Percentiles rank a stretch among this genome's conserved stretches.
Conservation (phyloP, 305 asterid genomes). For the Fraxinus dipetala region DNA sequence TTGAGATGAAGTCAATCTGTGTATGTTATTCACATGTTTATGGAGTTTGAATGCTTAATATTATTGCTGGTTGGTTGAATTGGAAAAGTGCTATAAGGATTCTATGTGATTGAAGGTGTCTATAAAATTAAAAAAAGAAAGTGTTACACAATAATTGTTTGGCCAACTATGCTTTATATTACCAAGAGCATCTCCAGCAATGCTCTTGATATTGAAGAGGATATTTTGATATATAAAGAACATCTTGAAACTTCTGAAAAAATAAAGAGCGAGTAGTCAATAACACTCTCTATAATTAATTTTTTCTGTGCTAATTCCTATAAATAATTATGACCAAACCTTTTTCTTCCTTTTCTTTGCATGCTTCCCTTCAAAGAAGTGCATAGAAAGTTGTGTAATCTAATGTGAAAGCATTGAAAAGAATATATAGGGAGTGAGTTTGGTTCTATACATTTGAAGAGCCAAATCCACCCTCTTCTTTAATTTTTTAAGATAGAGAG, state of each 20-base stretch:
- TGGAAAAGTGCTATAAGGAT: not conserved
- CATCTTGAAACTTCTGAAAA: not conserved
- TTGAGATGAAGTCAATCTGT: not conserved
- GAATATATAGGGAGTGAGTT: not conserved
- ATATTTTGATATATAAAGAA: not conserved
- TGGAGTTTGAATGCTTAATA: not conserved
- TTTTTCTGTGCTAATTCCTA: not conserved
- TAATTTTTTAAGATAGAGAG: not conserved
- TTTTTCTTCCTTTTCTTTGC: not conserved
- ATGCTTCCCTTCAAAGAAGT: not conserved
- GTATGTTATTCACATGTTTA: not conserved
- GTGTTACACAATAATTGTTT: not conserved
- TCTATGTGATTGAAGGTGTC: not conserved
- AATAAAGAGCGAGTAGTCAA: not conserved
- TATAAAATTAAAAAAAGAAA: not conserved
- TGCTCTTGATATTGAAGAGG: not conserved
- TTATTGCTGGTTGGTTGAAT: no score
- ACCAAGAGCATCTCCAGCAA: not conserved
- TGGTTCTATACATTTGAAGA: not conserved
- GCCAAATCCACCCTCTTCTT: not conserved
- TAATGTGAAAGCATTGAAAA: not conserved
- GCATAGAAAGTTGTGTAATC: not conserved
- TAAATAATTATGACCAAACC: not conserved
- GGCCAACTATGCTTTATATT: not conserved
- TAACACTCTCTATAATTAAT: not conserved